phyloP scores from a whole-genome alignment of 2,329 filamentous ascomycete genomes.

The Lachnellula hyalina region DNA sequence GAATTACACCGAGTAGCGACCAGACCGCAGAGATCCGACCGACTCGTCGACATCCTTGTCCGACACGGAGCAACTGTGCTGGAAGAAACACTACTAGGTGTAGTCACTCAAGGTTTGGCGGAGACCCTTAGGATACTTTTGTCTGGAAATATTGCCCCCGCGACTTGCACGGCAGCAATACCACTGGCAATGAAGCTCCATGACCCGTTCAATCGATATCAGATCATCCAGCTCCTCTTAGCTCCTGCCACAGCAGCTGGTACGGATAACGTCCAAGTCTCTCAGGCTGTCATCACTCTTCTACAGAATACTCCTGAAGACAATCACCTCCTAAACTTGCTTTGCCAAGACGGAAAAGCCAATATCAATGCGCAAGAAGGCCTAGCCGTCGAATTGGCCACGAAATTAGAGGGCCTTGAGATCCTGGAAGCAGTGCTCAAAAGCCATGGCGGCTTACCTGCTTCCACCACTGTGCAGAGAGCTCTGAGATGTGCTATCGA shows the following conservation, averaged over 20 bases:
- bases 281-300: conserved; percentile 38
- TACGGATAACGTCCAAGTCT: conserved; percentile 35
- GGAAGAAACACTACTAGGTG: conserved; percentile 6
- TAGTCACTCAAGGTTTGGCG: conserved; percentile 7
- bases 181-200: conserved; percentile 42
- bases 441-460: conserved; percentile 2
- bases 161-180: conserved; percentile 32
- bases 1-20: conserved; percentile 6
- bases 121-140: conserved; percentile 9
- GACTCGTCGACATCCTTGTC: conserved; percentile 14
- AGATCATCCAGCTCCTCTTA: conserved; percentile 45
- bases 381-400: conserved; percentile 33
- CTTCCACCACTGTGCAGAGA: conserved; percentile 5
- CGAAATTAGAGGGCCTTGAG: neutral
- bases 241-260: conserved; percentile 40
- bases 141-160: neutral
- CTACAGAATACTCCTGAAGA: conserved; percentile 45
- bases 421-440: conserved; percentile 10
- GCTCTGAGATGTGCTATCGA: conserved; percentile 10
- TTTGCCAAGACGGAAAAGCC: conserved; percentile 47
- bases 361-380: conserved; percentile 48
- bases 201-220: conserved; percentile 39
- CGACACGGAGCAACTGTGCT: conserved; percentile 7
- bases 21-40: neutral
- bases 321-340: conserved; percentile 41